Percentiles rank a stretch among this genome's conserved stretches.
Conservation (phyloP, 2,329 filamentous ascomycete genomes). For the Pseudogymnoascus sp. region DNA sequence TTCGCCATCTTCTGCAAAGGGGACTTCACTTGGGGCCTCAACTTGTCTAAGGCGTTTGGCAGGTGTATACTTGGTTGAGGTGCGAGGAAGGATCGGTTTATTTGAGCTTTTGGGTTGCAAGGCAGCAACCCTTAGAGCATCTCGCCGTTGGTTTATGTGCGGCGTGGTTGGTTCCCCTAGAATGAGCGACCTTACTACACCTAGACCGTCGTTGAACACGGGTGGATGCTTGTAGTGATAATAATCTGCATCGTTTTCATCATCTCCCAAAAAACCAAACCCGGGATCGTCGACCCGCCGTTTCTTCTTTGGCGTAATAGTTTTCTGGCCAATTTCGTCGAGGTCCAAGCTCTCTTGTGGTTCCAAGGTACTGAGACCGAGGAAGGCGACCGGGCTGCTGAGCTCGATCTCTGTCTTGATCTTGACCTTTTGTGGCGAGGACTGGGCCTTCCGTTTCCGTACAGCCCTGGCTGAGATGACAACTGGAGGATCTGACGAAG, state of each 20-base stretch:
- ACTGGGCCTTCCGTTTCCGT: slow-evolving; percentile 19
- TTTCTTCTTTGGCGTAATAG: slow-evolving; percentile 27
- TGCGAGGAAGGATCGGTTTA: slow-evolving; percentile 19
- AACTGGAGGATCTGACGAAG: slow-evolving; percentile 19
- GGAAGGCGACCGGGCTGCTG: slow-evolving; percentile 24
- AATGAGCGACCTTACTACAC: background rate
- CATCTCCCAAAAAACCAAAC: background rate
- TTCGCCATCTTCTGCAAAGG: slow-evolving; percentile 22
- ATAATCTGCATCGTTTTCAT: background rate
- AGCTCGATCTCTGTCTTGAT: slow-evolving; percentile 22
- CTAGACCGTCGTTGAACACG: background rate
- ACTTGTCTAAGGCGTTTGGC: background rate
- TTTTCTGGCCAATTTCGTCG: slow-evolving; percentile 29
- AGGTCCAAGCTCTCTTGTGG: slow-evolving; percentile 27
- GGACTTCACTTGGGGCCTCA: background rate
- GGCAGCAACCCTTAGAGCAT: slow-evolving; percentile 11
- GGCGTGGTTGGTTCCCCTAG: slow-evolving; percentile 1
- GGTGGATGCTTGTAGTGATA: slow-evolving; percentile 1
- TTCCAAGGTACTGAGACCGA: slow-evolving; percentile 14
- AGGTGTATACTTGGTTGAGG: slow-evolving; percentile 12
- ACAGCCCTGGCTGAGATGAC: slow-evolving; percentile 20
- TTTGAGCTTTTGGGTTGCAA: slow-evolving; percentile 24
- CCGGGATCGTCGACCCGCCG: background rate
- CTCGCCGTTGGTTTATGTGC: slow-evolving; percentile 9
- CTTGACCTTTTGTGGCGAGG: slow-evolving; percentile 12